phyloP scores from a whole-genome alignment of 208 protist genomes.

The Polymyxa betae region DNA sequence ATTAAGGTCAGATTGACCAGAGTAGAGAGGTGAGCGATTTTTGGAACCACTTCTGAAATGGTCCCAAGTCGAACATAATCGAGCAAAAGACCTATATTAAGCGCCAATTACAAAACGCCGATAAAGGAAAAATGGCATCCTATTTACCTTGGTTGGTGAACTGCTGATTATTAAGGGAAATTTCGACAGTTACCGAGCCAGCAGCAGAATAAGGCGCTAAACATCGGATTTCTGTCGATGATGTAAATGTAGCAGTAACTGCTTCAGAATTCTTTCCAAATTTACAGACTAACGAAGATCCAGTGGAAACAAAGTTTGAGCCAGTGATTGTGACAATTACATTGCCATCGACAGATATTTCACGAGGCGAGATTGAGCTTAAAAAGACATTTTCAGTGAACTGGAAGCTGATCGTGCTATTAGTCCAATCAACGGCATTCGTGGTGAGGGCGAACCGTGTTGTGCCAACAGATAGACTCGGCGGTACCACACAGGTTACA shows the following conservation, averaged over 20 bases:
- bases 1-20: slow-evolving; percentile 19
- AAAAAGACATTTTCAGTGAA: neutral
- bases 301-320: neutral
- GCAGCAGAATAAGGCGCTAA: neutral
- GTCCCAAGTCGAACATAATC: neutral
- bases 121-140: neutral
- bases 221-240: neutral
- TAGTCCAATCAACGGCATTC: neutral
- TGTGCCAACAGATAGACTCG: neutral
- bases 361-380: neutral
- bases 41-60: neutral
- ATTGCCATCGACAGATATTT: neutral
- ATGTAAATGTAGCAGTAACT: neutral
- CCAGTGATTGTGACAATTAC: neutral
- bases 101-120: neutral
- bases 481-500: neutral
- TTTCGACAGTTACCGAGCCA: slow-evolving; percentile 28
- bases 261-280: neutral
- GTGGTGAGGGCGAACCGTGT: neutral
- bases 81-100: neutral
- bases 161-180: neutral
- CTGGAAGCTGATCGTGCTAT: neutral
- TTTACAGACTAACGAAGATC: neutral
- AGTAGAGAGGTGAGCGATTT: neutral
- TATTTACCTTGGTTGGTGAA: neutral